phyloP scores from a whole-genome alignment of 2,329 filamentous ascomycete species.

The Penicillium sp. region DNA sequence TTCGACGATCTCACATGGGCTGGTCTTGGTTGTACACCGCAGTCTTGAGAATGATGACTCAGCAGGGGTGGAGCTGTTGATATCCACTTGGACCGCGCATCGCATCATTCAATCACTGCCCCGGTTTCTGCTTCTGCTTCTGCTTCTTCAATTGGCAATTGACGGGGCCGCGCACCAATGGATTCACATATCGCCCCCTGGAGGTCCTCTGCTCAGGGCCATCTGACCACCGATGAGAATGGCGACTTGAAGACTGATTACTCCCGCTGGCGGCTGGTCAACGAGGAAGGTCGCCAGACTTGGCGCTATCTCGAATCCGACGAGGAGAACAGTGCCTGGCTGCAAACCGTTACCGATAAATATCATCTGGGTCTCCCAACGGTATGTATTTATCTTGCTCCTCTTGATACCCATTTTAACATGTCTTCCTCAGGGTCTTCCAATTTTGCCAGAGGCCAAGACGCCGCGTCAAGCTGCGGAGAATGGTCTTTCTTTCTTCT shows the following conservation, averaged over 20 bases:
- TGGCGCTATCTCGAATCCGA: conserved; percentile 88
- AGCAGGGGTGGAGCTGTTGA: conserved; percentile 1
- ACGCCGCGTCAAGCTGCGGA: conserved; percentile 76
- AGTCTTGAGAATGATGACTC: conserved; percentile 18
- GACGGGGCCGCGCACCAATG: conserved; percentile 22
- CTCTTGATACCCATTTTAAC: conserved; percentile 1
- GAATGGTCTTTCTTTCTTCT: conserved; percentile 88
- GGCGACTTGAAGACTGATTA: conserved; percentile 70
- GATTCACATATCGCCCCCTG: conserved; percentile 38
- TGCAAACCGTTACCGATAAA: conserved; percentile 86
- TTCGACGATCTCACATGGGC: conserved; percentile 5
- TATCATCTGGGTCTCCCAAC: conserved; percentile 80
- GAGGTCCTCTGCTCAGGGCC: conserved; percentile 40
- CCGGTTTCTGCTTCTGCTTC: background rate
- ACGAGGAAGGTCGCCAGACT: conserved; percentile 83
- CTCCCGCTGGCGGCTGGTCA: conserved; percentile 79
- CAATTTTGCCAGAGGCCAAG: conserved; percentile 70
- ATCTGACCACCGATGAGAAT: conserved; percentile 37
- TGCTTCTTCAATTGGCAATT: conserved; percentile 8
- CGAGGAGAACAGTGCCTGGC: conserved; percentile 74
- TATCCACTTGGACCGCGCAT: conserved; percentile 19
- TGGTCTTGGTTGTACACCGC: conserved; percentile 23
- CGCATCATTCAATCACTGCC: background rate
- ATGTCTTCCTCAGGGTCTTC: conserved; percentile 64
- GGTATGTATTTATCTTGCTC: conserved; percentile 53